phyloP scores from a whole-genome alignment of 495 filamentous ascomycete genomes.

The Acidiella bohemica region DNA sequence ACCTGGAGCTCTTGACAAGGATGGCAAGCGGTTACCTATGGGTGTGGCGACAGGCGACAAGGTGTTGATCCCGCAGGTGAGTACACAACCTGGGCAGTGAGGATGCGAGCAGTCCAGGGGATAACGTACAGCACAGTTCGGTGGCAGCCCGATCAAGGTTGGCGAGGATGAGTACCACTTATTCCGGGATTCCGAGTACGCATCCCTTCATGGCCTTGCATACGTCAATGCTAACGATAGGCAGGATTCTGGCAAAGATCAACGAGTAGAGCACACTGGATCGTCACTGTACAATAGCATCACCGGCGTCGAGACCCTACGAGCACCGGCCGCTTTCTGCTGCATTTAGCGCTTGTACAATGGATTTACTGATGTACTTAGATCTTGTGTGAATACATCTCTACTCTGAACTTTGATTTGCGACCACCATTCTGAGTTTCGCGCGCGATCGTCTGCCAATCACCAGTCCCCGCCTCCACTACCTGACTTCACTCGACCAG shows the following conservation, averaged over 20 bases:
- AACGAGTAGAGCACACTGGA: constrained; percentile 30
- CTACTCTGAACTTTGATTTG: too few relatives aligned
- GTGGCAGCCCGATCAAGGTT: constrained; percentile 90
- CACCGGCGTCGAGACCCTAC: neutral
- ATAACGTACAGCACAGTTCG: constrained; percentile 49
- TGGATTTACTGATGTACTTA: constrained; percentile 8
- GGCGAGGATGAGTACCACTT: constrained; percentile 92
- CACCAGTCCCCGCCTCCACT: too few relatives aligned
- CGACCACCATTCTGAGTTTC: too few relatives aligned
- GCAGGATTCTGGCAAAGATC: constrained; percentile 35
- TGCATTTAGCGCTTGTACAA: constrained; percentile 10
- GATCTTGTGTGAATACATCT: constrained; percentile 12
- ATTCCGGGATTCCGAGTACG: constrained; percentile 94
- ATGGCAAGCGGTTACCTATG: constrained; percentile 73
- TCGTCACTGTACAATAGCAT: constrained; percentile 11
- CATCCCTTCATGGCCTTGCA: constrained; percentile 17
- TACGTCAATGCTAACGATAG: constrained; percentile 7
- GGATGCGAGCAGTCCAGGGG: constrained; percentile 1
- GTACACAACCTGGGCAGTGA: constrained; percentile 24
- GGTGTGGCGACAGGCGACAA: constrained; percentile 74
- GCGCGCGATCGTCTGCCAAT: too few relatives aligned
- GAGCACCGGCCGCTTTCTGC: neutral
- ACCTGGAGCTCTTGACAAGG: constrained; percentile 70
- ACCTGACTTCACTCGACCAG: too few relatives aligned
- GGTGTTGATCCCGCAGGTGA: constrained; percentile 92